These are phyloP conservation scores for Primulina tabacum DNA, from an alignment of 257 asterid species.

Conservation along the genomic window DNA sequence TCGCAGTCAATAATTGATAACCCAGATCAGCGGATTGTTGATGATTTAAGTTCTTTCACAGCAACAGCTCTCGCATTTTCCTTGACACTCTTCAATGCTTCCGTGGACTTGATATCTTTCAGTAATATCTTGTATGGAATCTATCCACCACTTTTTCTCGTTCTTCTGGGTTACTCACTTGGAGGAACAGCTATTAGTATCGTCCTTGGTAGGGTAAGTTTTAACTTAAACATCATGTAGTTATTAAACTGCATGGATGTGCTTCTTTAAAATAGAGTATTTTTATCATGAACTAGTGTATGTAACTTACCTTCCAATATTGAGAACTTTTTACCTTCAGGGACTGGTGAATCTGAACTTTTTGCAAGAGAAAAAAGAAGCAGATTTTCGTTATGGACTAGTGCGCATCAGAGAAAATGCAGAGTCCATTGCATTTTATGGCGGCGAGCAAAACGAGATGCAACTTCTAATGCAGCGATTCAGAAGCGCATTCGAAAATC, in stretches of 20 bases:
- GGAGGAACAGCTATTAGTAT: constrained; percentile 90
- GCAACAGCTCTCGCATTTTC: constrained; percentile 91
- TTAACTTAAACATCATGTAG: neutral
- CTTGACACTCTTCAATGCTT: constrained; percentile 73
- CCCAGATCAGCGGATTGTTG: constrained; percentile 96
- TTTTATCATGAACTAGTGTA: neutral
- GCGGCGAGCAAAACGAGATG: constrained; percentile 88
- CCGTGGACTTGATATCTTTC: constrained; percentile 85
- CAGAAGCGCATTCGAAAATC: constrained; percentile 84
- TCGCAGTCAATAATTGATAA: constrained; percentile 84
- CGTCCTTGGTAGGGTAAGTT: constrained; percentile 76
- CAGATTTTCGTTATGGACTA: constrained; percentile 84
- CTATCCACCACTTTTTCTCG: constrained; percentile 84
- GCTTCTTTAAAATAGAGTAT: neutral
- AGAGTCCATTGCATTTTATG: constrained; percentile 93
- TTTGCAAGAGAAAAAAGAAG: constrained; percentile 93
- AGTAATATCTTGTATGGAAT: constrained; percentile 85
- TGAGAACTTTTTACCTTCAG: constrained; percentile 34
- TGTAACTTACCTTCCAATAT: constrained; percentile 19
- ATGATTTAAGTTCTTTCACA: constrained; percentile 86
- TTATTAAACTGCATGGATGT: neutral
- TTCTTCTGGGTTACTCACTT: constrained; percentile 75
- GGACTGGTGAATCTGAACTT: constrained; percentile 79
- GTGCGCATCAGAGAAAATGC: constrained; percentile 94
- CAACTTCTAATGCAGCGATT: constrained; percentile 73